Evolutionary conservation across 1,284 basidiomycete genomes (phyloP), one percentile per base, ranked within the genome.

Genomic region (Naganishia cerealis): DNA sequence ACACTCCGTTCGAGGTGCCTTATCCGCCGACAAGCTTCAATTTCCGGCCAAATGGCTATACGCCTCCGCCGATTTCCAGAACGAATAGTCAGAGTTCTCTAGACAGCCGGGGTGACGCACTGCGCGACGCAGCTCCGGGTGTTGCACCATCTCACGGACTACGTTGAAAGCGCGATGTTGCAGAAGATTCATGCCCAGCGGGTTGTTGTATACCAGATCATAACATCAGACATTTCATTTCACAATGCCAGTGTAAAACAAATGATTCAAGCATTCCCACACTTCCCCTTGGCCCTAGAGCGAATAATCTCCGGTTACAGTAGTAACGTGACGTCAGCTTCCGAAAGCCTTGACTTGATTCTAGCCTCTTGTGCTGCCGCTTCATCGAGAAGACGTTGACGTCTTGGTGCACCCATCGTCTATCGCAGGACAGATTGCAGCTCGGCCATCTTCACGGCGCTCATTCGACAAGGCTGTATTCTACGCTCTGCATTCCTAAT

Each of bases 11-110:
- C 42, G 58, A 57, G 18, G 57, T 39, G 15, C 66, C 66, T 1
- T 67, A 67, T 46, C 66, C 66, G 13, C 66, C 66, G 16, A 53
- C 66, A 15, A 59, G 58, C 24, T 57, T 67, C n/a, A 53, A 67
- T 24, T 61, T 59, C 52, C 39, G 26, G 7, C 66, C 66, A 4
- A 54, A 55, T 16, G 66, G 66, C 2, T 67, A 67, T 48, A 48
- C 58, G 24, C 66, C 66, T 61, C 66, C 66, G 12, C 33, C 66
- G 7, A 61, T 67, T 46, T 63, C 61, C 8, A 40, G 61, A 29
- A 53, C 61, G 36, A 38, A 29, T 50, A 63, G 52, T 43, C 61
- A 63, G 36, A 63, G n/a, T 26, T 63, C 61, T 13, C 2, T 42
- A 50, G 61, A 52, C 39, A 54, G 61, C 33, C 61, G 61, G 40